Conservation (phyloP, 768 basidiomycete species). For the Termitomyces sp. region DNA sequence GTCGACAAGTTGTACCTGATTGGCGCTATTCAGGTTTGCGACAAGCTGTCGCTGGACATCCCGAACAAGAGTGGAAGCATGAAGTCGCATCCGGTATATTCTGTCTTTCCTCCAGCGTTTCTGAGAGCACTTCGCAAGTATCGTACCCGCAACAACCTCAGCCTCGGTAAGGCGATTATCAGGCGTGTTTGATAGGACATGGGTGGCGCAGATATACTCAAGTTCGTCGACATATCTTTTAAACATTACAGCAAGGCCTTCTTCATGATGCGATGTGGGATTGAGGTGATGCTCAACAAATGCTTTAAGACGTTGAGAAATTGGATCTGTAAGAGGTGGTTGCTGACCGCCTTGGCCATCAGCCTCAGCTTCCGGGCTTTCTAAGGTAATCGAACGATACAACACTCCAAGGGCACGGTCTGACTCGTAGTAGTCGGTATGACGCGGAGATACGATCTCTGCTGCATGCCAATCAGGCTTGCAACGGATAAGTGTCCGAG, state of each 20-base stretch:
- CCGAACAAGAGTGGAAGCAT: conserved; percentile 47
- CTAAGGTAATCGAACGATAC: conserved; percentile 58
- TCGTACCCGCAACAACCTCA: conserved; percentile 73
- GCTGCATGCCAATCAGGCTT: conserved; percentile 80
- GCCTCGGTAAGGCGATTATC: conserved; percentile 61
- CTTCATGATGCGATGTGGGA: conserved; percentile 18
- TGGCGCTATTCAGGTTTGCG: conserved; percentile 21
- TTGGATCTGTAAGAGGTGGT: conserved; percentile 31
- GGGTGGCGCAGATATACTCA: conserved; percentile 64
- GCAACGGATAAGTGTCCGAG: conserved; percentile 53
- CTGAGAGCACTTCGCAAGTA: conserved; percentile 66
- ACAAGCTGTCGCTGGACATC: conserved; percentile 42
- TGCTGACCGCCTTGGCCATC: conserved; percentile 9
- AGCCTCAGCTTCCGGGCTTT: conserved; percentile 28
- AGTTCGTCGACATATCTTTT: conserved; percentile 60
- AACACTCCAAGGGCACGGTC: conserved; percentile 67
- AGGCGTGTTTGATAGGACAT: conserved; percentile 56
- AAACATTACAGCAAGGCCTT: conserved; percentile 39
- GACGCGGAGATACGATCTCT: conserved; percentile 48
- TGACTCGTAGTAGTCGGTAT: conserved; percentile 71
- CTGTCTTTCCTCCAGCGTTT: conserved; percentile 56
- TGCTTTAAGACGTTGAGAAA: conserved; percentile 30
- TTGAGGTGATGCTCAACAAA: conserved; percentile 28
- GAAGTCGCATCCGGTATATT: conserved; percentile 59
- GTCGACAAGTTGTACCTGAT: conserved; percentile 27